These are phyloP conservation scores for Solanum rostratum DNA, from an alignment of 257 asterid species.

Conservation along the genomic window DNA sequence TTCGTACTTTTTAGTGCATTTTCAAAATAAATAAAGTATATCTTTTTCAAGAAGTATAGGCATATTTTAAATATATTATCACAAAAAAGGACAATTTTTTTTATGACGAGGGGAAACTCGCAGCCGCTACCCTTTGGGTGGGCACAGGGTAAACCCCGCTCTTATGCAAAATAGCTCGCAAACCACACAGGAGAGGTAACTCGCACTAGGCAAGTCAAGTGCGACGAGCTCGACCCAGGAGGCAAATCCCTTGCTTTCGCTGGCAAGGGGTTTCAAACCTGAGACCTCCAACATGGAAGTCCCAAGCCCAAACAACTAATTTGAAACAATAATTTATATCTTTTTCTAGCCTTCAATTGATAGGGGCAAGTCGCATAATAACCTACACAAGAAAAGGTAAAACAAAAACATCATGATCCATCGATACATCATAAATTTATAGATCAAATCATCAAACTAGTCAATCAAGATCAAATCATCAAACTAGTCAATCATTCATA, in stretches of 20 bases:
- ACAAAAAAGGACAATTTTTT: background rate
- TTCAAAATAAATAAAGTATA: background rate
- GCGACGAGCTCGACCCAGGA: too few relatives aligned
- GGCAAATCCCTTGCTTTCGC: too few relatives aligned
- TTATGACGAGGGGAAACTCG: too few relatives aligned
- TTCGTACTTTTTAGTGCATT: background rate
- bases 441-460: background rate
- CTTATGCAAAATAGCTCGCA: too few relatives aligned
- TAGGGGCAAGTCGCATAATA: conserved; percentile 47
- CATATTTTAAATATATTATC: background rate
- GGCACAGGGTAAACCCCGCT: too few relatives aligned
- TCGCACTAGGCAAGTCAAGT: too few relatives aligned
- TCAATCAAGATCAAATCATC: background rate
- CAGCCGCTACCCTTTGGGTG: too few relatives aligned
- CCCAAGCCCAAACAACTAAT: too few relatives aligned
- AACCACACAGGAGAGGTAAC: too few relatives aligned
- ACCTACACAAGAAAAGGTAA: background rate
- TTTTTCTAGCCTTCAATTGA: background rate
- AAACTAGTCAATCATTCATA: background rate
- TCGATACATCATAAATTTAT: background rate
- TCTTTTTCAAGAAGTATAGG: background rate
- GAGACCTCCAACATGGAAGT: too few relatives aligned
- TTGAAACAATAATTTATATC: background rate
- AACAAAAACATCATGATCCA: background rate
- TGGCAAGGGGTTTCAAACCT: too few relatives aligned